Conservation (phyloP, 257 asterid species). For the Lycium barbarum region DNA sequence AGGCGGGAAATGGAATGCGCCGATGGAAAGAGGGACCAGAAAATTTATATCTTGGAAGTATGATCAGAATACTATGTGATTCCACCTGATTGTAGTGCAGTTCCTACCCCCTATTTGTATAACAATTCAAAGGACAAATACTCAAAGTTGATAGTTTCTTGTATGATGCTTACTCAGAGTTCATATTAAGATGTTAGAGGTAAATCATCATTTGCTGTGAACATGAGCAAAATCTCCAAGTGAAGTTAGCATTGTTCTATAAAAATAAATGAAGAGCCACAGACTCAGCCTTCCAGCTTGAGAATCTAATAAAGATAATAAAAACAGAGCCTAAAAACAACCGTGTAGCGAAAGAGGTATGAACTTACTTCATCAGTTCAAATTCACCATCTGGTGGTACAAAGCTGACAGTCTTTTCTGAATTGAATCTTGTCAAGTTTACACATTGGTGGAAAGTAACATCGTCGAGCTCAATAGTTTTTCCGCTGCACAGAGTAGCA, state of each 20-base stretch:
- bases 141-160: not conserved
- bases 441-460: conserved; percentile 99
- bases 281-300: conserved; percentile 9
- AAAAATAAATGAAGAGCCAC: conserved; percentile 13
- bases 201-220: not conserved
- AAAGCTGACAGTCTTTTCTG: conserved; percentile 98
- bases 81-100: not conserved
- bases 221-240: not conserved
- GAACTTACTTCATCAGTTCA: conserved; percentile 97
- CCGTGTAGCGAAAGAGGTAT: conserved; percentile 24
- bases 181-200: conserved; percentile 21
- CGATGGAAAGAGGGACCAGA: not conserved
- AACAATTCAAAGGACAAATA: not conserved
- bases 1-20: not conserved
- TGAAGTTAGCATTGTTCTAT: not conserved
- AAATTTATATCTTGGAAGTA: not conserved
- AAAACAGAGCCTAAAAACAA: not conserved
- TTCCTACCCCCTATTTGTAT: not conserved
- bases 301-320: not conserved
- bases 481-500: conserved; percentile 71
- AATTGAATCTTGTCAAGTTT: conserved; percentile 95
- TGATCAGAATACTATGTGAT: not conserved
- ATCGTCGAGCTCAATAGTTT: conserved; percentile 98
- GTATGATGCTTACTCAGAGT: not conserved
- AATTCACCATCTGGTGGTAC: conserved; percentile 99